These are phyloP conservation scores for Trichoderma hamatum DNA, from an alignment of 2,329 filamentous ascomycete genomes.

Conservation along the genomic window DNA sequence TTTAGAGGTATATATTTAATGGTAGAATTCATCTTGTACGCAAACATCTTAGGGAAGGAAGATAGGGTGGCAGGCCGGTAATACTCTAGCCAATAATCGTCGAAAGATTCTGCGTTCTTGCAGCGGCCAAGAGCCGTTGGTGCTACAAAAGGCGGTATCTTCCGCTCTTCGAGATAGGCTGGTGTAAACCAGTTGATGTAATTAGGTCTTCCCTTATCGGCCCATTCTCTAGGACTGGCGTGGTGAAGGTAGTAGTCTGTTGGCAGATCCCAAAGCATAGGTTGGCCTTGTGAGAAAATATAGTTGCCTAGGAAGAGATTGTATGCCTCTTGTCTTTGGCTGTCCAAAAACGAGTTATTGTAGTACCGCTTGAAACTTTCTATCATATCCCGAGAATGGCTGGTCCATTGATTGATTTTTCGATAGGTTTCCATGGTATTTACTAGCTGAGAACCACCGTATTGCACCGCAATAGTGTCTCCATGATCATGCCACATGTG, in stretches of 20 bases:
- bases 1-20: constrained; percentile 80
- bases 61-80: constrained; percentile 88
- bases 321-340: constrained; percentile 96
- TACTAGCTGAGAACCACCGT: constrained; percentile 94
- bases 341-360: constrained; percentile 97
- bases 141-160: constrained; percentile 53
- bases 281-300: constrained; percentile 81
- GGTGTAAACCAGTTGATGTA: constrained; percentile 93
- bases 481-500: constrained; percentile 99
- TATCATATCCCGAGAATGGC: constrained; percentile 96
- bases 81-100: constrained; percentile 98
- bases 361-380: constrained; percentile 99
- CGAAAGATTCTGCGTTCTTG: constrained; percentile 65
- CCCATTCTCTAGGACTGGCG: constrained; percentile 75
- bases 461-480: constrained; percentile 96
- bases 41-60: constrained; percentile 88
- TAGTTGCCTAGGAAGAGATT: constrained; percentile 98
- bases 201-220: constrained; percentile 61
- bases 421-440: constrained; percentile 99
- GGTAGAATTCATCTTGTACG: constrained; percentile 89
- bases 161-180: constrained; percentile 65
- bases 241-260: constrained; percentile 98
- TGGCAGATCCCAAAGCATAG: constrained; percentile 94
- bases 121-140: constrained; percentile 42
- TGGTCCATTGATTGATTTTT: constrained; percentile 99